phyloP scores from a whole-genome alignment of 2,329 filamentous ascomycete species.

The Diaporthe aspalathi region DNA sequence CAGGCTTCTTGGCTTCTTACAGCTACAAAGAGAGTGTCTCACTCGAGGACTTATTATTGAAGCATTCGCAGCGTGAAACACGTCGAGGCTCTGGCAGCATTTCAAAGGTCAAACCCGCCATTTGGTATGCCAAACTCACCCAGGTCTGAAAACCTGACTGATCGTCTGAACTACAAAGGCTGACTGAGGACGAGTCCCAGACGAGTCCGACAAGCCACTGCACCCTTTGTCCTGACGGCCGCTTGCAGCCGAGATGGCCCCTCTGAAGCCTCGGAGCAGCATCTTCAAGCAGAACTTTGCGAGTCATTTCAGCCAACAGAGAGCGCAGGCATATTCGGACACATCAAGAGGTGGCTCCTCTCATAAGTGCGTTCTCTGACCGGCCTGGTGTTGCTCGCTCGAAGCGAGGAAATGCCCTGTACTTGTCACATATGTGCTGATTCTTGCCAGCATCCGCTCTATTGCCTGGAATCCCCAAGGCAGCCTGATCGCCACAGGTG shows the following conservation, averaged over 20 bases:
- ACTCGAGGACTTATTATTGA: not conserved
- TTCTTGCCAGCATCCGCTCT: constrained; percentile 70
- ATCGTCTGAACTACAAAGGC: not conserved
- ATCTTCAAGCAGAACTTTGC: constrained; percentile 78
- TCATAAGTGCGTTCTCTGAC: constrained; percentile 62
- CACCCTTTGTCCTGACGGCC: not conserved
- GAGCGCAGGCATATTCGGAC: constrained; percentile 78
- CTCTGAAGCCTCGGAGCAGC: constrained; percentile 61
- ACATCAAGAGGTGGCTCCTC: constrained; percentile 64
- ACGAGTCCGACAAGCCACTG: not conserved
- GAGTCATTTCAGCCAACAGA: constrained; percentile 72
- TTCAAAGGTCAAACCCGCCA: not conserved
- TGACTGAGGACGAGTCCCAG: not conserved
- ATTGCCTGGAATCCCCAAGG: constrained; percentile 92
- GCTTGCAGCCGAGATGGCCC: constrained; percentile 50
- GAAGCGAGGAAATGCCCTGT: too few relatives aligned
- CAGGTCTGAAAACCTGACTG: not conserved
- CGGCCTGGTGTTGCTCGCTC: too few relatives aligned
- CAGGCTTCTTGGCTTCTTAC: too few relatives aligned
- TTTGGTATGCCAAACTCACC: not conserved
- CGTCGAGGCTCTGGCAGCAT: not conserved
- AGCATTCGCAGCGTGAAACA: not conserved
- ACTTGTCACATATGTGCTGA: constrained; percentile 2
- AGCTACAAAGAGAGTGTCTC: not conserved
- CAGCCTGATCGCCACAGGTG: constrained; percentile 84